Evolutionary conservation across 164 flowering plant species (phyloP), one percentile per base, ranked within the genome.

Genomic region (Aristolochia contorta): DNA sequence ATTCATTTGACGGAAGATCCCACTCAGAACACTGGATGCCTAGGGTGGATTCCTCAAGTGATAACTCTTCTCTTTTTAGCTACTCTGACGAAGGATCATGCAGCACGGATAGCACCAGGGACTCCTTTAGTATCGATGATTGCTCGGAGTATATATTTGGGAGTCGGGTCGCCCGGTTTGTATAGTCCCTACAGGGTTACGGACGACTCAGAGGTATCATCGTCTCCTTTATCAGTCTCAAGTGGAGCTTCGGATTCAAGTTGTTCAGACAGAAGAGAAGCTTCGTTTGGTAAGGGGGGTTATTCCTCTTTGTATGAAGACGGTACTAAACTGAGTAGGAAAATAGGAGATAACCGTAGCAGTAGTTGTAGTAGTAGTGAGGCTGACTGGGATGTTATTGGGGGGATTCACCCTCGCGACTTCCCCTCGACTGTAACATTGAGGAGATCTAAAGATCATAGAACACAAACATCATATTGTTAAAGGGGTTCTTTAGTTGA

Each of bases 21-120:
- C 71, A 55, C 25, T 71, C 54, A 47, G 52, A 73, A 56, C 72
- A 61, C 16, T 65, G 67, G 64, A 72, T 74, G 22, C 64, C 67
- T 21, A 83, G 75, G 59, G 70, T 73, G 47, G 97, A 86, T 56
- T 84, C 89, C 23, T 82, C 83, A 6, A 90, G 97, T 63, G 97
- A 90, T 59, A 82, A 68, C 61, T 79, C 82, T 21, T 84, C 97
- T 54, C 82, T 87, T 8, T 65, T 87, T 58, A 82, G 89, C 80
- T 79, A 82, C 72, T 92, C 98, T 0, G 97, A 89, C 59, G 89
- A 82, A 74, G 83, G 83, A 25, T 87, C 98, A 7, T 83, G 80
- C 67, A 84, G 91, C 51, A 87, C 93, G 0, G 90, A 85, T 50
- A 82, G 93, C 79, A 82, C 80, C 30, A 67, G 80, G 61, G 96